Evolutionary conservation across 169 alveolate genomes (phyloP).

Genomic region (Plasmodium berghei): DNA sequence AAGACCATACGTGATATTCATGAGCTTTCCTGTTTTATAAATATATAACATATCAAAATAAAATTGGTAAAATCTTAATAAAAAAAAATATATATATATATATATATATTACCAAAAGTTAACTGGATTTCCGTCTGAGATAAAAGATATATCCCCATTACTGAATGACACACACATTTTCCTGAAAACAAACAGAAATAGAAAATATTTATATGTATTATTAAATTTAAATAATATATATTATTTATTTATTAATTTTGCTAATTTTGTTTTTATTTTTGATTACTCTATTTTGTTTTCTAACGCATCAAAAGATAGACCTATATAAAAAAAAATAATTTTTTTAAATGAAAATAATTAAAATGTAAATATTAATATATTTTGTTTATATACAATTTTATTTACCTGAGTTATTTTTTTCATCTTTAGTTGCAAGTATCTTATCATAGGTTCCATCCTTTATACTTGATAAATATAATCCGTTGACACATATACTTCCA

Average conservation of each 20-base stretch:
- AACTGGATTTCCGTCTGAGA: constrained; percentile 13
- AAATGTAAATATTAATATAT: no score
- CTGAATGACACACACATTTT: constrained; percentile 53
- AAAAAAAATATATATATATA: background rate
- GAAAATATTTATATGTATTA: background rate
- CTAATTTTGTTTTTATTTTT: background rate
- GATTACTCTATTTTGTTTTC: constrained; percentile 49
- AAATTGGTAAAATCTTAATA: background rate
- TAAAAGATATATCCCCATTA: constrained; percentile 65
- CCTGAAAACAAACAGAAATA: constrained; percentile 4
- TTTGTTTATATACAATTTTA: no score
- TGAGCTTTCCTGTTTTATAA: constrained; percentile 48
- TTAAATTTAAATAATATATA: background rate
- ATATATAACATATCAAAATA: background rate
- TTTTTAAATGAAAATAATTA: no score
- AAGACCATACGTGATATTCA: constrained; percentile 71
- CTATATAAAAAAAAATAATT: constrained; percentile 12
- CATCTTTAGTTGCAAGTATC: constrained; percentile 30
- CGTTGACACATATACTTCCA: constrained; percentile 68
- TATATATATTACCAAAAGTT: constrained; percentile 24
- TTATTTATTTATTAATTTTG: constrained; percentile 9
- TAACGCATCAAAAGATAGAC: constrained; percentile 59
- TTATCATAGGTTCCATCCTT: constrained; percentile 23
- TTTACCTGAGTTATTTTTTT: constrained; percentile 57
- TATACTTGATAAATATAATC: constrained; percentile 26